phyloP scores from a whole-genome alignment of 2,329 filamentous ascomycete species.

The Epichloe sylvatica region DNA sequence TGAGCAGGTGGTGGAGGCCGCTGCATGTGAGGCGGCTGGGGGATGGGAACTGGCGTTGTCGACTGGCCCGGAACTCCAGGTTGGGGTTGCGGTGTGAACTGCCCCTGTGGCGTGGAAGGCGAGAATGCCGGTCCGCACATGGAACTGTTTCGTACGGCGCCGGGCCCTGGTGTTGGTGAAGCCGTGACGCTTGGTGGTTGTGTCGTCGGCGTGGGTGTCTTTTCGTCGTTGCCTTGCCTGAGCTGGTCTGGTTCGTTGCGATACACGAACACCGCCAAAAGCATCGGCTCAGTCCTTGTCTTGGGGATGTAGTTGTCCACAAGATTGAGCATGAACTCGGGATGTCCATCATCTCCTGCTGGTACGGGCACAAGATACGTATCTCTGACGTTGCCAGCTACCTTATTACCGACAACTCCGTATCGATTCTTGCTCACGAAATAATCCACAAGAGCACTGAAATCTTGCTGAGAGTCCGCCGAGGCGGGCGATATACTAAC shows the following conservation, averaged over 20 bases:
- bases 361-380: conserved; percentile 83
- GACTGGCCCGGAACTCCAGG: conserved; percentile 18
- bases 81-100: conserved; percentile 18
- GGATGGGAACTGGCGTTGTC: conserved; percentile 23
- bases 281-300: conserved; percentile 56
- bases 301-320: conserved; percentile 68
- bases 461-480: conserved; percentile 44
- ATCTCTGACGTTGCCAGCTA: conserved; percentile 64
- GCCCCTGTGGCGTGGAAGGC: conserved; percentile 31
- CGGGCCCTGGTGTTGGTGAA: conserved; percentile 22
- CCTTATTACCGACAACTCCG: conserved; percentile 71
- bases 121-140: conserved; percentile 39
- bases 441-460: conserved; percentile 72
- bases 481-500: conserved; percentile 56
- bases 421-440: conserved; percentile 72
- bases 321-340: conserved; percentile 81
- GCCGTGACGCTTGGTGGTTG: conserved; percentile 8
- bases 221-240: conserved; percentile 15
- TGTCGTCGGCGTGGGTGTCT: conserved; percentile 5
- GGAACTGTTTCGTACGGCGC: conserved; percentile 31
- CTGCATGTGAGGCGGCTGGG: conserved; percentile 17
- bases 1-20: conserved; percentile 8
- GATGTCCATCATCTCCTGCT: conserved; percentile 53
- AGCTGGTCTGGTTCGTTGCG: conserved; percentile 40
- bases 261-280: conserved; percentile 77